Conservation (phyloP, 139 green algal genomes). For the Chloropicon primus region DNA sequence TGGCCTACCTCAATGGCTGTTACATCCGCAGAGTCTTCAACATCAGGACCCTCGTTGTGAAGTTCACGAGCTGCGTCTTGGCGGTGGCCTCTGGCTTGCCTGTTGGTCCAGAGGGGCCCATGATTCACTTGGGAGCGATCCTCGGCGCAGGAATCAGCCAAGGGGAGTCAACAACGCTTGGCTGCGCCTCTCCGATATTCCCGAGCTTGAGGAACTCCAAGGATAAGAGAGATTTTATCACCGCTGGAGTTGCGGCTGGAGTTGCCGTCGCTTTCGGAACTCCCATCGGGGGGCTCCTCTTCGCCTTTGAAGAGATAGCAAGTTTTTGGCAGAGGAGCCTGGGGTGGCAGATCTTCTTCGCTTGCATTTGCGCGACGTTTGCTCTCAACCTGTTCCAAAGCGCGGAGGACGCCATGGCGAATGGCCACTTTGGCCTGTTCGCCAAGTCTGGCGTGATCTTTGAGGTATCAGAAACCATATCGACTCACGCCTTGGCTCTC, state of each 20-base stretch:
- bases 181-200: constrained; percentile 42
- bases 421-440: constrained; percentile 49
- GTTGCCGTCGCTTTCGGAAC: constrained; percentile 69
- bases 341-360: constrained; percentile 68
- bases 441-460: constrained; percentile 22
- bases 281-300: constrained; percentile 66
- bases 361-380: constrained; percentile 56
- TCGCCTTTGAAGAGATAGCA: constrained; percentile 76
- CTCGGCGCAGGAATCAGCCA: constrained; percentile 52
- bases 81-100: constrained; percentile 63
- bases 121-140: constrained; percentile 75
- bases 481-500: constrained; percentile 55
- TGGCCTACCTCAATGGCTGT: constrained; percentile 75
- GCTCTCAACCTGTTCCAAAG: constrained; percentile 47
- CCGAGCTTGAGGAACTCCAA: constrained; percentile 64
- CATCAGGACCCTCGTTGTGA: constrained; percentile 62
- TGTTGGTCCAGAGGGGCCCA: constrained; percentile 72
- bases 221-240: constrained; percentile 84
- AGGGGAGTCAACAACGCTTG: constrained; percentile 67
- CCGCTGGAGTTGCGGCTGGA: constrained; percentile 59
- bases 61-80: constrained; percentile 53
- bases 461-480: constrained; percentile 32
- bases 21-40: constrained; percentile 44
- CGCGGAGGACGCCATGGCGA: constrained; percentile 30
- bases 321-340: constrained; percentile 55